phyloP scores from a whole-genome alignment of 345 rosid species.

The Boechera divaricarpa region DNA sequence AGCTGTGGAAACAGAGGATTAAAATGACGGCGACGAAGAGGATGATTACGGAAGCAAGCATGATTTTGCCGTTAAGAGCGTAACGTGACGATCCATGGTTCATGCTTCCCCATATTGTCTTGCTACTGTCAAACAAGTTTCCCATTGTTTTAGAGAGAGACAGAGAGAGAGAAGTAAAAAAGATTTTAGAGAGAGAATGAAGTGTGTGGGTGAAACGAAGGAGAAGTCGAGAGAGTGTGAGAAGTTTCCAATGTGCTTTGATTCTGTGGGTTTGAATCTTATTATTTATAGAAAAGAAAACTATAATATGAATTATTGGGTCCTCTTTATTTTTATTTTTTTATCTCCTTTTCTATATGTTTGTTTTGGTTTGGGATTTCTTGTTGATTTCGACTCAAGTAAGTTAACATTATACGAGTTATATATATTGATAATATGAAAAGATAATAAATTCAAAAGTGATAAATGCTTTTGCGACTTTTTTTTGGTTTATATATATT shows the following conservation, averaged over 20 bases:
- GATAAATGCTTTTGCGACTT: constrained; percentile 23
- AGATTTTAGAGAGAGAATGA: constrained; percentile 4
- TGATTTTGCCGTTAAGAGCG: constrained; percentile 60
- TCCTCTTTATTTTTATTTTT: constrained; percentile 13
- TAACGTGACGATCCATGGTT: constrained; percentile 35
- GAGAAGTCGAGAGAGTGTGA: constrained; percentile 23
- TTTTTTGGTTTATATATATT: not conserved
- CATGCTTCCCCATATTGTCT: constrained; percentile 30
- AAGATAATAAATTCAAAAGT: not conserved
- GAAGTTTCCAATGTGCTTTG: constrained; percentile 26
- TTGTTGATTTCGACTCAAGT: not conserved
- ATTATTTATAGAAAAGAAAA: constrained; percentile 40
- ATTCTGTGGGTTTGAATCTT: constrained; percentile 33
- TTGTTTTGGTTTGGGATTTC: constrained; percentile 3
- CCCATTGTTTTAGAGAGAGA: constrained; percentile 37
- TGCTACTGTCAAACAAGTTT: constrained; percentile 5
- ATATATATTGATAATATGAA: not conserved
- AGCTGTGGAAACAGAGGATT: constrained; percentile 65
- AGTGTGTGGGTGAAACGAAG: constrained; percentile 19
- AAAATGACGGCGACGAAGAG: constrained; percentile 58
- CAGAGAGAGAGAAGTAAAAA: not conserved
- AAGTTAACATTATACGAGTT: not conserved
- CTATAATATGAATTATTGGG: constrained; percentile 9
- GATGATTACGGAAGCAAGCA: constrained; percentile 59
- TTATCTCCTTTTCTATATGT: constrained; percentile 1